Evolutionary conservation across 2,329 filamentous ascomycete genomes (phyloP), one percentile per base, ranked within the genome.

Genomic region (Penicillium hordei): DNA sequence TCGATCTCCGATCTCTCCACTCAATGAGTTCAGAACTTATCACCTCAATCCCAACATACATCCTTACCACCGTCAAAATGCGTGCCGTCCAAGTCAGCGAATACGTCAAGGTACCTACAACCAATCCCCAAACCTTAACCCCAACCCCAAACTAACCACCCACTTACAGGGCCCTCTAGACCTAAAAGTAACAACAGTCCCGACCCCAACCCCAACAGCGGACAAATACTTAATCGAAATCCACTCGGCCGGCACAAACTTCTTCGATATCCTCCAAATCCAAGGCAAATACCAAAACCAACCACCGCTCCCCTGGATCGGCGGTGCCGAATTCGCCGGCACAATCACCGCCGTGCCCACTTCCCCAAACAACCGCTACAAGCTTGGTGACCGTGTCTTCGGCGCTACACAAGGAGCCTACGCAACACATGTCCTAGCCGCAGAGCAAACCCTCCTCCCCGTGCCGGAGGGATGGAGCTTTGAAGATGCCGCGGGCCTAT

Each of bases 201-300:
- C 91, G 19, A 90, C 92, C 53, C 93, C 91, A 0, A 78, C 79
- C 1, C 90, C 92, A 1, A 81, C 82, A 9, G 76, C 86, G 33
- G 80, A 89, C 70, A 86, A 96, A 78, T 97, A 97, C 74, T 82
- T 95, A 62, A 89, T 97, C 72, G 84, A 87, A 70, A 89, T 97
- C 68, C 90, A 91, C 76, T 91, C 93, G 46, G 84, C 89, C 0
- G 93, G 91, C 21, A 90, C 91, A 69, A 97, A 97, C 79, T 97
- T 97, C 83, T 97, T 97, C 80, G 93, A 97, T 74, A 89, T 96
- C 57, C 86, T 97, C 54, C 93, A 97, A 72, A 91, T 97, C 70
- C 89, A 91, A 70, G 93, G 93, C 56, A 96, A 95, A 84, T 97
- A 97, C 78, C 93, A 97, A 72, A 84, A 91, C 72, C 93, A 97